phyloP scores from a whole-genome alignment of 352 stramenopile species.

The Globisporangium heterothallicum region DNA sequence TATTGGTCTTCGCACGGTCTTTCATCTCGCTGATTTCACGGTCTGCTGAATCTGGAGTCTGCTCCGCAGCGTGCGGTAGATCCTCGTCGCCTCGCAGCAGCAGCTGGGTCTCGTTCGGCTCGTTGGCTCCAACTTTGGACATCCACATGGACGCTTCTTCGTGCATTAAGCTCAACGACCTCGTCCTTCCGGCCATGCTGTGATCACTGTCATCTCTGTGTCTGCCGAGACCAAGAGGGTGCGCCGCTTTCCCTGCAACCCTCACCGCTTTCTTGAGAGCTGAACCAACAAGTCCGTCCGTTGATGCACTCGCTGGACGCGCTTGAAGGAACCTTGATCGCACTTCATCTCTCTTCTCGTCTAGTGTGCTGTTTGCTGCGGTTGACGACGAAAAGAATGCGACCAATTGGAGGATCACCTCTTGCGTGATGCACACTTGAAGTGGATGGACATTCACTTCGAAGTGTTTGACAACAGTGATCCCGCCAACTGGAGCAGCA shows the following conservation, averaged over 20 bases:
- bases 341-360: slow-evolving; percentile 52
- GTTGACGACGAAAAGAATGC: slow-evolving; percentile 40
- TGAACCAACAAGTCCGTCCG: slow-evolving; percentile 37
- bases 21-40: slow-evolving; percentile 34
- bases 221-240: slow-evolving; percentile 42
- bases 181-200: not conserved
- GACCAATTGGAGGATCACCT: slow-evolving; percentile 67
- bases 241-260: slow-evolving; percentile 54
- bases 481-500: slow-evolving; percentile 43
- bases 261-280: slow-evolving; percentile 56
- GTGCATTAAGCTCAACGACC: slow-evolving; percentile 16
- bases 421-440: slow-evolving; percentile 80
- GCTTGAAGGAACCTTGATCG: slow-evolving; percentile 57
- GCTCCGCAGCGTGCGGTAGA: not conserved
- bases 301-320: slow-evolving; percentile 14
- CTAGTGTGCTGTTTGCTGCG: slow-evolving; percentile 25
- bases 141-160: slow-evolving; percentile 45
- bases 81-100: slow-evolving; percentile 9
- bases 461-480: slow-evolving; percentile 75
- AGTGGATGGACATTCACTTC: slow-evolving; percentile 82
- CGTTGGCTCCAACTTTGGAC: slow-evolving; percentile 17
- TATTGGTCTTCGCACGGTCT: slow-evolving; percentile 39
- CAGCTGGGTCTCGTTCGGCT: slow-evolving; percentile 24
- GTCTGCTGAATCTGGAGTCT: slow-evolving; percentile 4
- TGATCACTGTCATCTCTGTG: slow-evolving; percentile 15